phyloP scores from a whole-genome alignment of 208 protist genomes.

The Hexamita inflata region DNA sequence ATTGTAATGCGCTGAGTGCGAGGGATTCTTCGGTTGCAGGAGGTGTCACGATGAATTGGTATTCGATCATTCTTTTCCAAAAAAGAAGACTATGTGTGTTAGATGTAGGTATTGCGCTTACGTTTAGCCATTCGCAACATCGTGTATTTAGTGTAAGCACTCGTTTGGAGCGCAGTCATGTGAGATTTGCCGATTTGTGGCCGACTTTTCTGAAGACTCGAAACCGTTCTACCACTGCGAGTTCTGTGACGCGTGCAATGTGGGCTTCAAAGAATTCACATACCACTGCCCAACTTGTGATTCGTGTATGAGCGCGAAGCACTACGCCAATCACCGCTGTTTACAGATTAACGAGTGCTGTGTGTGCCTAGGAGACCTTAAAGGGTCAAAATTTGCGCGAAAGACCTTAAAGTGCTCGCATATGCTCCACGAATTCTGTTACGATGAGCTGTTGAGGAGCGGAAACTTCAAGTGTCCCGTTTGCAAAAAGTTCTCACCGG shows the following conservation, averaged over 20 bases:
- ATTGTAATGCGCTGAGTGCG: not conserved
- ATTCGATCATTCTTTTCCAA: not conserved
- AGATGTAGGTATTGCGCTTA: not conserved
- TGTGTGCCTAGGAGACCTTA: not conserved
- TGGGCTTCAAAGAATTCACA: not conserved
- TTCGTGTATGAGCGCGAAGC: not conserved
- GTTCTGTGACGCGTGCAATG: not conserved
- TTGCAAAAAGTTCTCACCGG: not conserved
- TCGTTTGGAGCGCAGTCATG: not conserved
- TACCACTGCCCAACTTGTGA: not conserved
- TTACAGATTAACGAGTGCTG: not conserved
- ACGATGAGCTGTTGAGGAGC: not conserved
- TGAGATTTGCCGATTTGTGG: not conserved
- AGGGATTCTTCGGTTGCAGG: not conserved
- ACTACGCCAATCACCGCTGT: not conserved
- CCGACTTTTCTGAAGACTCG: not conserved
- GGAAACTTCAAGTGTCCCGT: not conserved
- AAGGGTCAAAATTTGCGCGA: not conserved
- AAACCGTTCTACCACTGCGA: not conserved
- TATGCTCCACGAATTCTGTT: not conserved
- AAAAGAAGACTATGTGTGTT: not conserved
- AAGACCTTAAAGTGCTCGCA: not conserved
- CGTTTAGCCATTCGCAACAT: not conserved
- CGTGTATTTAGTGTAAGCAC: not conserved
- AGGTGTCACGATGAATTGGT: not conserved